Conservation (phyloP, 2,329 filamentous ascomycete species). For the Alternaria dauci region DNA sequence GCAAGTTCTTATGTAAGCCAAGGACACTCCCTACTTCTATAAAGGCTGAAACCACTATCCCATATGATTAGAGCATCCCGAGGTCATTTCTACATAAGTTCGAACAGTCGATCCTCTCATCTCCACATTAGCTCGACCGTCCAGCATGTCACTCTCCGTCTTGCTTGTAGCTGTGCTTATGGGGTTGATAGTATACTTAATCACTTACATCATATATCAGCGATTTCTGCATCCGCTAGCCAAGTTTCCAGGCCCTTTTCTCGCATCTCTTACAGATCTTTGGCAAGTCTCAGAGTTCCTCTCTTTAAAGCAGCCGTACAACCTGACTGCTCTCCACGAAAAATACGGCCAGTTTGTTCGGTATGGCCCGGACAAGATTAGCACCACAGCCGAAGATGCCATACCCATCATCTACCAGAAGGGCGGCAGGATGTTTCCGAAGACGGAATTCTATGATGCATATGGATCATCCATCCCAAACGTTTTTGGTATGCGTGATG, state of each 20-base stretch:
- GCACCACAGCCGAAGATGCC: neutral
- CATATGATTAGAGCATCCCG: neutral
- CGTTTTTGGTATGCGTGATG: neutral
- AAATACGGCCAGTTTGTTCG: neutral
- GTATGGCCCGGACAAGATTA: neutral
- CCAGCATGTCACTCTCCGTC: neutral
- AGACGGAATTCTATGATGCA: neutral
- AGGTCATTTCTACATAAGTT: neutral
- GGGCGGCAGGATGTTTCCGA: neutral
- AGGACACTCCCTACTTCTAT: neutral
- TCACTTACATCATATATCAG: neutral
- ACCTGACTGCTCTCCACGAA: neutral
- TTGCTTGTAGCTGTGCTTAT: neutral
- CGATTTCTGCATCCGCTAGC: neutral
- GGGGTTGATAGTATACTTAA: neutral
- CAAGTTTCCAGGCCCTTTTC: neutral
- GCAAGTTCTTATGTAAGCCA: neutral
- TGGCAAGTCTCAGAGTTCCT: neutral
- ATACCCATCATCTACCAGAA: neutral
- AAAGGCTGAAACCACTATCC: neutral
- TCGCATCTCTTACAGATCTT: neutral
- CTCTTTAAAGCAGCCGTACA: neutral
- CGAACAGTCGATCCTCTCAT: neutral
- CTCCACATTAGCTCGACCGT: neutral
- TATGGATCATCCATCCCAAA: neutral